Conservation (phyloP, 192 early-diverging fungal genomes). For the Radiomyces spectabilis region DNA sequence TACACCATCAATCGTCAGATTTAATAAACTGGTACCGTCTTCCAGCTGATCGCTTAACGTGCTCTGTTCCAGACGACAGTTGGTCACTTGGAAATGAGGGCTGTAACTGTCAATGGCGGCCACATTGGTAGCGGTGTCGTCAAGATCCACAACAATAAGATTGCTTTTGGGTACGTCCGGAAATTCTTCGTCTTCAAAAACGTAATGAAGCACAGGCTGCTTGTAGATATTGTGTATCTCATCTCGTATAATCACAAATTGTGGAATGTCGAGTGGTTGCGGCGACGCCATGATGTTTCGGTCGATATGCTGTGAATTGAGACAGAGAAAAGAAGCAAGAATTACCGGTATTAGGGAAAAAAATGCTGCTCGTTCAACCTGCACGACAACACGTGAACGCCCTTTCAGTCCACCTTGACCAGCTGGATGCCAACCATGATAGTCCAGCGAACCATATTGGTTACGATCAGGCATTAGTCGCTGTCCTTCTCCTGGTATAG, state of each 20-base stretch:
- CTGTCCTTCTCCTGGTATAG: too few species aligned
- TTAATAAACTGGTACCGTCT: constrained; percentile 13
- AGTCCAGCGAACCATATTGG: too few species aligned
- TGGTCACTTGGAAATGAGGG: constrained; percentile 33
- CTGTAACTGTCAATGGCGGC: constrained; percentile 25
- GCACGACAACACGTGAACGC: too few species aligned
- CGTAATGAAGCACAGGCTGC: constrained; percentile 37
- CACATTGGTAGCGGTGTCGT: constrained; percentile 15
- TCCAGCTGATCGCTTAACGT: constrained; percentile 7
- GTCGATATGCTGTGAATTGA: too few species aligned
- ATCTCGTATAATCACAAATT: constrained; percentile 38
- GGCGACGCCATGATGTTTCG: too few species aligned
- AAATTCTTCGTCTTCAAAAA: constrained; percentile 35
- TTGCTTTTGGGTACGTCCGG: constrained; percentile 26
- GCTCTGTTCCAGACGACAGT: constrained; percentile 20
- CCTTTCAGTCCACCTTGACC: too few species aligned
- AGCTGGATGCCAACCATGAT: too few species aligned
- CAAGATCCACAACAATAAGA: constrained; percentile 29
- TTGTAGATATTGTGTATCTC: constrained; percentile 25
- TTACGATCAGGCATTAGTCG: too few species aligned
- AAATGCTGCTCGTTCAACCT: too few species aligned
- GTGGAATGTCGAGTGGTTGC: constrained; percentile 31
- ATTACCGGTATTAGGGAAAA: too few species aligned
- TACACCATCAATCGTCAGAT: constrained; percentile 27
- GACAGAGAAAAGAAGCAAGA: too few species aligned